Percentiles rank a stretch among this genome's conserved stretches.
These are phyloP conservation scores for Diaporthe ilicicola DNA, from an alignment of 2,329 filamentous ascomycete species.

Conservation along the genomic window DNA sequence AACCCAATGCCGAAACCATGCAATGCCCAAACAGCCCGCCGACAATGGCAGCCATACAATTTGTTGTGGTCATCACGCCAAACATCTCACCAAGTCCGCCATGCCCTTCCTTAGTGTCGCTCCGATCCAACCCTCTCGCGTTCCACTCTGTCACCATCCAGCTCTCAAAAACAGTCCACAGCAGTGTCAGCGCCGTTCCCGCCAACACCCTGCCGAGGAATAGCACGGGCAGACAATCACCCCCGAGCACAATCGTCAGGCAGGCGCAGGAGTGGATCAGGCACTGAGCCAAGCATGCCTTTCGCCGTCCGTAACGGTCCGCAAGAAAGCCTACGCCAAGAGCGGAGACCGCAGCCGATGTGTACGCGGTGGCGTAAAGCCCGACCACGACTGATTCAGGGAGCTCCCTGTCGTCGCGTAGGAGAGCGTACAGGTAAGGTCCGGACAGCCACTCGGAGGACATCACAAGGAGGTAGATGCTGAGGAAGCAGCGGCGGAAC, in stretches of 20 bases:
- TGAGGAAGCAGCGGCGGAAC: conserved; percentile 31
- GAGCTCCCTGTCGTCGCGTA: conserved; percentile 34
- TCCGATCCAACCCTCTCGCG: conserved; percentile 49
- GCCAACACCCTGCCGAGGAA: conserved; percentile 54
- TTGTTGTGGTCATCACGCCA: conserved; percentile 58
- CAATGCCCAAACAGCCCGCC: conserved; percentile 59
- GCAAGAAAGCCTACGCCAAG: conserved; percentile 33
- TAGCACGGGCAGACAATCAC: conserved; percentile 30
- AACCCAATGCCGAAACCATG: conserved; percentile 54
- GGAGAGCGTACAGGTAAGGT: conserved; percentile 34
- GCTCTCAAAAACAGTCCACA: conserved; percentile 66
- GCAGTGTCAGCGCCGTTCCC: conserved; percentile 60
- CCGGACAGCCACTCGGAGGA: conserved; percentile 34
- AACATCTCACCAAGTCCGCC: conserved; percentile 58
- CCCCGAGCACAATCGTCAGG: conserved; percentile 31
- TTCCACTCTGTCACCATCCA: conserved; percentile 68
- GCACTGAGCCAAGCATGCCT: conserved; percentile 33
- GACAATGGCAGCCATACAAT: conserved; percentile 61
- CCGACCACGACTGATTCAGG: conserved; percentile 32
- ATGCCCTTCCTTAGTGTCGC: conserved; percentile 30
- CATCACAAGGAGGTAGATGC: conserved; percentile 35
- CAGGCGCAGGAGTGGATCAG: conserved; percentile 32
- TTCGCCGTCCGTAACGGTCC: conserved; percentile 34
- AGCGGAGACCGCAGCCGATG: conserved; percentile 35
- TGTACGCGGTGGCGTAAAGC: conserved; percentile 34